Evolutionary conservation across 2,329 filamentous ascomycete species (phyloP).

Genomic region (Penicillium sp.): DNA sequence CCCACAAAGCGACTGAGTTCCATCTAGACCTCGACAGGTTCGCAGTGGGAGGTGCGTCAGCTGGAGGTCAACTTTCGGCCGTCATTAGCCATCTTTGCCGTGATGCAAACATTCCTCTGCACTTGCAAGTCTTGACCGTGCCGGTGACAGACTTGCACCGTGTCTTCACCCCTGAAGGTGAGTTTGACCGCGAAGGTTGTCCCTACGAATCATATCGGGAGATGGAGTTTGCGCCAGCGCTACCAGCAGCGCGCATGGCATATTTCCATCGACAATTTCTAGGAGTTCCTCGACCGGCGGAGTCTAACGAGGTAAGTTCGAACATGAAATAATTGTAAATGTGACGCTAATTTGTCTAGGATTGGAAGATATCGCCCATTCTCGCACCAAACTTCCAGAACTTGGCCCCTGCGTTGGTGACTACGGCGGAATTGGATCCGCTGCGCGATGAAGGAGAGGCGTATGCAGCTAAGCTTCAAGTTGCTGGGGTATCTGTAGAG

Average conservation of each 20-base stretch:
- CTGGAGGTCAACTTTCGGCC: slow-evolving; percentile 43
- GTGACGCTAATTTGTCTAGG: slow-evolving; percentile 25
- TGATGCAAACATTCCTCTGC: slow-evolving; percentile 37
- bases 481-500: slow-evolving; percentile 36
- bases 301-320: slow-evolving; percentile 36
- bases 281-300: slow-evolving; percentile 37
- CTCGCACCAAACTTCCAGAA: slow-evolving; percentile 35
- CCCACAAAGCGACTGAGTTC: slow-evolving; percentile 34
- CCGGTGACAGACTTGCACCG: slow-evolving; percentile 40
- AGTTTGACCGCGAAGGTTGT: slow-evolving; percentile 37
- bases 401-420: slow-evolving; percentile 42
- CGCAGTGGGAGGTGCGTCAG: slow-evolving; percentile 43
- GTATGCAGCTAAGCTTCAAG: slow-evolving; percentile 40
- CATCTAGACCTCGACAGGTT: slow-evolving; percentile 37
- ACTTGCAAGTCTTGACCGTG: slow-evolving; percentile 40
- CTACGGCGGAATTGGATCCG: slow-evolving; percentile 44
- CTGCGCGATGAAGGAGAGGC: slow-evolving; percentile 45
- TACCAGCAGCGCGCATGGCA: slow-evolving; percentile 40
- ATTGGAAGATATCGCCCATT: slow-evolving; percentile 48
- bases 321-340: not conserved
- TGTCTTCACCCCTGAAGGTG: slow-evolving; percentile 37
- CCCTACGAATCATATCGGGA: slow-evolving; percentile 44
- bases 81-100: slow-evolving; percentile 43
- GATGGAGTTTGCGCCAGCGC: slow-evolving; percentile 38
- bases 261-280: slow-evolving; percentile 44